A percentile compares a stretch with the other conserved stretches of the same genome.
These are phyloP conservation scores for Arachis hypogaea DNA, from an alignment of 306 rosid genomes.

Conservation along the genomic window DNA sequence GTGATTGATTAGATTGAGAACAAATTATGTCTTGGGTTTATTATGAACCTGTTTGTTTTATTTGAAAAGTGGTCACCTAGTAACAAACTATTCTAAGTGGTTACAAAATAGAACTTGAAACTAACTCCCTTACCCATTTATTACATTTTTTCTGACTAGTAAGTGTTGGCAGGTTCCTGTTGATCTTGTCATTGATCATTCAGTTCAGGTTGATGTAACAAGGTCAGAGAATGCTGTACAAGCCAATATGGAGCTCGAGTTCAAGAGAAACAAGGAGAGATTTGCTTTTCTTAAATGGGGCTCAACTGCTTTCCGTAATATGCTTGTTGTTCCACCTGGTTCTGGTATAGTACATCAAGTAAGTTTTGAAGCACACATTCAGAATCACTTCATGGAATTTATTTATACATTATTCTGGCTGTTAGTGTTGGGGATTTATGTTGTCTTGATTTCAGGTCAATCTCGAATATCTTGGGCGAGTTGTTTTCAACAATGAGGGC, in stretches of 20 bases:
- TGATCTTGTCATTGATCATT: conserved; percentile 97
- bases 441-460: conserved; percentile 70
- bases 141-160: neutral
- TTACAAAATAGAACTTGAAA: neutral
- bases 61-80: neutral
- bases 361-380: conserved; percentile 40
- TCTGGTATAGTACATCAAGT: conserved; percentile 99
- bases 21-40: neutral
- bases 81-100: conserved; percentile 3
- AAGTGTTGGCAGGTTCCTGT: conserved; percentile 80
- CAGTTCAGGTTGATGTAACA: conserved; percentile 97
- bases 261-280: conserved; percentile 93
- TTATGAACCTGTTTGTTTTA: conserved; percentile 18
- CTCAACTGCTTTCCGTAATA: conserved; percentile 86
- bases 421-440: conserved; percentile 29
- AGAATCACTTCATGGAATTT: conserved; percentile 20
- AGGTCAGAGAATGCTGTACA: conserved; percentile 95
- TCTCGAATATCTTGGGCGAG: conserved; percentile 98
- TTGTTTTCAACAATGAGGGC: conserved; percentile 89
- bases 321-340: conserved; percentile 99
- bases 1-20: conserved; percentile 15
- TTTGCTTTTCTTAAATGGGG: conserved; percentile 99
- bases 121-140: conserved; percentile 5
- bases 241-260: conserved; percentile 97
- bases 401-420: conserved; percentile 7